Evolutionary conservation across 306 rosid species (phyloP), one percentile per base, ranked within the genome.

Genomic region (Dalbergia cochinchinensis): DNA sequence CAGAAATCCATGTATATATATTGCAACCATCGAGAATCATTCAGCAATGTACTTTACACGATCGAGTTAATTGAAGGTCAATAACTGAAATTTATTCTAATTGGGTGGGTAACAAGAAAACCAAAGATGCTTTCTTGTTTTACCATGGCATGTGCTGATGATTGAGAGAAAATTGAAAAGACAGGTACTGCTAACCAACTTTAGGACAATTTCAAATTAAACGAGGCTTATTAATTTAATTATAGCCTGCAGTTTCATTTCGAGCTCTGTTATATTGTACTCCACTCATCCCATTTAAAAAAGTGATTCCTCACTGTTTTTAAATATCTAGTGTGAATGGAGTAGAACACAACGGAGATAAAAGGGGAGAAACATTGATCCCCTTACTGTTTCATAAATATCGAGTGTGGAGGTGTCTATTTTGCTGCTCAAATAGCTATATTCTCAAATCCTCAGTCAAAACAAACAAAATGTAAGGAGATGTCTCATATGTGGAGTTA

Each of bases 1-100:
- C 68, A 71, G 73, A 82, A 82, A 82, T 53, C 76, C 62, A 59
- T 66, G 77, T 78, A 58, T 73, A 26, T 26, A 26, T 26, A 71
- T 78, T 77, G 16, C 76, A 71, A 77, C 82, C 74, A 65, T 26
- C 31, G 3, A 26, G 37, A 78, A 72, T 58, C 66, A 83, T 48
- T 65, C 51, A 72, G 44, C 73, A 16, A 48, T 78, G 69, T 31
- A 77, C 78, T 77, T 76, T 77, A 42, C 41, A 44, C 58, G 39
- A 69, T 26, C 31, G 31, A 26, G 68, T 76, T 39, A 12, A 63
- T 68, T 76, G 61, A 50, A 69, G 65, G 63, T 18, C 62, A 63
- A 70, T 11, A 41, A 61, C 51, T 48, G 55, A 76, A 0, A 22
- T 48, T 20, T 44, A 15, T 51, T 7, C 8, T 9, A 65, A 44